These are phyloP conservation scores for Adansonia grandidieri DNA, from an alignment of 441 rosid genomes.

Conservation along the genomic window DNA sequence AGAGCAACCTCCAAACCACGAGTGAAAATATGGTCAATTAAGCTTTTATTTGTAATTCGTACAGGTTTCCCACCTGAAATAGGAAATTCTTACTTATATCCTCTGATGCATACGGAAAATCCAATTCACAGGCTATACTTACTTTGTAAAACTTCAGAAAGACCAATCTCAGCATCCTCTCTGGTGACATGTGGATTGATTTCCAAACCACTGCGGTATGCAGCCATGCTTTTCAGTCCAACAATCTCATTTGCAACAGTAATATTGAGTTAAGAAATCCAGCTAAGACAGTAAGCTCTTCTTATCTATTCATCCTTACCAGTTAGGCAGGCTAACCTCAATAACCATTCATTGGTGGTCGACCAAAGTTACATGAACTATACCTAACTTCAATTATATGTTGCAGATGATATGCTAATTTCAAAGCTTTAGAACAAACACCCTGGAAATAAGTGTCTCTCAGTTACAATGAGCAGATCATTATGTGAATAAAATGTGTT, in stretches of 20 bases:
- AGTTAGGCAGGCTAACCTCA: not conserved
- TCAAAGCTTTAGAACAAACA: not conserved
- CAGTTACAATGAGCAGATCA: not conserved
- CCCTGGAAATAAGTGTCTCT: not conserved
- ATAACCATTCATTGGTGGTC: not conserved
- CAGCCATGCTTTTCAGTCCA: conserved; percentile 89
- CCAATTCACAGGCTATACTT: conserved; percentile 33
- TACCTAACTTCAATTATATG: not conserved
- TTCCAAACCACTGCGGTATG: conserved; percentile 88
- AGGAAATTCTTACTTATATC: conserved; percentile 32
- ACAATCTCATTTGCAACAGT: conserved; percentile 64
- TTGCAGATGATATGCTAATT: not conserved
- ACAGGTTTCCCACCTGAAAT: conserved; percentile 75
- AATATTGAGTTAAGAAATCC: conserved; percentile 53
- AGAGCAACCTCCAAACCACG: conserved; percentile 67
- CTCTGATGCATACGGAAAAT: conserved; percentile 22
- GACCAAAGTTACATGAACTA: not conserved
- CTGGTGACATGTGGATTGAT: conserved; percentile 63
- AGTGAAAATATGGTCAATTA: conserved; percentile 75
- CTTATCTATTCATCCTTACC: conserved; percentile 11
- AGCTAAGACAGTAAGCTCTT: conserved; percentile 16
- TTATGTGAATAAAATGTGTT: conserved; percentile 1
- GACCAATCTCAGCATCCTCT: conserved; percentile 78
- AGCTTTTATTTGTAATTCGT: conserved; percentile 65
- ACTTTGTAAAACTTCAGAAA: conserved; percentile 65